Evolutionary conservation across 164 flowering plant species (phyloP).

Genomic region (Euptelea pleiosperma): DNA sequence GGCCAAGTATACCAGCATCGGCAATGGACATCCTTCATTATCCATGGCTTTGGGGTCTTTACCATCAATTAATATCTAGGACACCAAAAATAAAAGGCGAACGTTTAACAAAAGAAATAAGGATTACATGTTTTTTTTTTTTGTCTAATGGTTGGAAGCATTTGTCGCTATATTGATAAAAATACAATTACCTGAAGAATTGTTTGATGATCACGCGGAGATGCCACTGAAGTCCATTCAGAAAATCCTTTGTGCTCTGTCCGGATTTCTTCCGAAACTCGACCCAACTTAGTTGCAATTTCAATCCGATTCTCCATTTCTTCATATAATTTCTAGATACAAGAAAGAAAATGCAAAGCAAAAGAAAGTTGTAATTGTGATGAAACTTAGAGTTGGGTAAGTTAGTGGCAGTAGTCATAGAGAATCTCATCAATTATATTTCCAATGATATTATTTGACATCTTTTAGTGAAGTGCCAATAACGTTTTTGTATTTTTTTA

Average conservation of each 20-base stretch:
- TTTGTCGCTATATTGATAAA: too few relatives aligned
- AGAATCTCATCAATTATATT: too few relatives aligned
- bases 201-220: constrained; percentile 46
- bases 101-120: too few relatives aligned
- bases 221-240: constrained; percentile 38
- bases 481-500: too few relatives aligned
- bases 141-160: too few relatives aligned
- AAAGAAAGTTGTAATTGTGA: neutral
- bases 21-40: constrained; percentile 28
- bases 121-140: neutral
- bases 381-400: too few relatives aligned
- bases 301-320: constrained; percentile 51
- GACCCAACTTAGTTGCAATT: constrained; percentile 29
- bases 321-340: constrained; percentile 38
- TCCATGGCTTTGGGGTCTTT: constrained; percentile 26
- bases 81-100: neutral
- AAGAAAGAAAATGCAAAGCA: neutral
- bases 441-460: too few relatives aligned
- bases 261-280: constrained; percentile 34
- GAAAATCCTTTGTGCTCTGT: constrained; percentile 38
- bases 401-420: too few relatives aligned
- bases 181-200: too few relatives aligned
- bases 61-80: constrained; percentile 41
- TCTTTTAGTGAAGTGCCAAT: too few relatives aligned
- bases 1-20: too few relatives aligned